These are phyloP conservation scores for Cryptomeria japonica DNA, from an alignment of 75 land plant species.

Conservation along the genomic window DNA sequence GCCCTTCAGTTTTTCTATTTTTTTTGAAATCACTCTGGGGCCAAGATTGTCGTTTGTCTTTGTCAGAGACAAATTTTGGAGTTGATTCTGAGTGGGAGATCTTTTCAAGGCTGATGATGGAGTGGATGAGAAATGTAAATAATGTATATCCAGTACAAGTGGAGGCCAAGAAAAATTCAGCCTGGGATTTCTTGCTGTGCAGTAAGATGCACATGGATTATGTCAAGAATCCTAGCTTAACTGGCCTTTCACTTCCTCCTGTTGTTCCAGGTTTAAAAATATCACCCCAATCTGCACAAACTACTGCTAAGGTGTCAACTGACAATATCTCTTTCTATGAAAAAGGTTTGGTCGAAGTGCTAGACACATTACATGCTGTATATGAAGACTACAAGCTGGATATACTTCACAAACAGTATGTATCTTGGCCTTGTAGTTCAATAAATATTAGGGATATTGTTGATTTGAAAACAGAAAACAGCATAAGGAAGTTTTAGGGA, in stretches of 20 bases:
- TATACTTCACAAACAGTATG: constrained; percentile 74
- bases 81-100: constrained; percentile 82
- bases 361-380: constrained; percentile 80
- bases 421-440: not conserved
- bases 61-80: constrained; percentile 29
- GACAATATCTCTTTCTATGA: constrained; percentile 41
- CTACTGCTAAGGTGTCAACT: not conserved
- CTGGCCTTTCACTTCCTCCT: constrained; percentile 12
- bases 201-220: constrained; percentile 74
- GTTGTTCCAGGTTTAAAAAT: not conserved
- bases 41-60: constrained; percentile 24
- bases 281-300: constrained; percentile 5
- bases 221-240: constrained; percentile 11
- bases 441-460: not conserved
- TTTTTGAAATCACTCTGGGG: constrained; percentile 68
- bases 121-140: constrained; percentile 26
- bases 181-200: constrained; percentile 81
- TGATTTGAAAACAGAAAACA: not conserved
- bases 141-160: not conserved
- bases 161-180: constrained; percentile 2
- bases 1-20: constrained; percentile 48
- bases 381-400: constrained; percentile 93
- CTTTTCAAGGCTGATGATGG: constrained; percentile 48
- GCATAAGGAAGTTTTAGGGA: not conserved
- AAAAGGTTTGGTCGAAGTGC: constrained; percentile 55